A percentile compares a stretch with the other conserved stretches of the same genome.
Conservation (phyloP, 2,329 filamentous ascomycete genomes). For the Pseudogymnoascus sp. region DNA sequence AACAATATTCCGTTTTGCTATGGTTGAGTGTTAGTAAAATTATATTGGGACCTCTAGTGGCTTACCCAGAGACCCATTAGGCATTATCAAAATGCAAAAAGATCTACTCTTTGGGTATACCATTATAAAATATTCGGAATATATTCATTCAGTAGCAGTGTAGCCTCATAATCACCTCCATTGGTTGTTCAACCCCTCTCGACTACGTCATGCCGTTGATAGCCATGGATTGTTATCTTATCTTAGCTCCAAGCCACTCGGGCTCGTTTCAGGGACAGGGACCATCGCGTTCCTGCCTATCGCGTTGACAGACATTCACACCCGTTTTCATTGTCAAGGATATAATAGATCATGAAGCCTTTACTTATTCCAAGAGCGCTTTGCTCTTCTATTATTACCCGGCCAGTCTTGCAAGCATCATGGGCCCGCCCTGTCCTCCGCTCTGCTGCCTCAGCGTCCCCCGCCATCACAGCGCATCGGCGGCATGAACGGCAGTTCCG, state of each 20-base stretch:
- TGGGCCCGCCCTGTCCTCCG: neutral
- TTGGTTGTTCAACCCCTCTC: neutral
- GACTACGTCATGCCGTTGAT: slow-evolving; percentile 5
- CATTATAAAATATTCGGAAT: neutral
- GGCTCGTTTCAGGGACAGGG: neutral
- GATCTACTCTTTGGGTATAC: neutral
- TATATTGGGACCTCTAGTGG: neutral
- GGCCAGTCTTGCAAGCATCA: neutral
- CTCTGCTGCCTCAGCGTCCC: neutral
- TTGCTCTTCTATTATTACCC: neutral
- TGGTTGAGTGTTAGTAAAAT: neutral
- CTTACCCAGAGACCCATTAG: neutral
- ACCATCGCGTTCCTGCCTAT: neutral
- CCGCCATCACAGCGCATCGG: neutral
- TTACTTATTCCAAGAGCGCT: neutral
- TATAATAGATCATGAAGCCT: neutral
- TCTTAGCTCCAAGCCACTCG: neutral
- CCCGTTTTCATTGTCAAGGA: neutral
- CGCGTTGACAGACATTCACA: neutral
- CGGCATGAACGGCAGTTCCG: neutral
- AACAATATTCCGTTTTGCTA: neutral
- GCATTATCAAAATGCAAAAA: neutral
- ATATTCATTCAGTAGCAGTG: neutral
- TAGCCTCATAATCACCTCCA: neutral
- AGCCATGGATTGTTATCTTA: neutral